A percentile compares a stretch with the other conserved stretches of the same genome.
phyloP scores from a whole-genome alignment of 371 early-diverging fungal genomes.

The Mucor plumbeus region DNA sequence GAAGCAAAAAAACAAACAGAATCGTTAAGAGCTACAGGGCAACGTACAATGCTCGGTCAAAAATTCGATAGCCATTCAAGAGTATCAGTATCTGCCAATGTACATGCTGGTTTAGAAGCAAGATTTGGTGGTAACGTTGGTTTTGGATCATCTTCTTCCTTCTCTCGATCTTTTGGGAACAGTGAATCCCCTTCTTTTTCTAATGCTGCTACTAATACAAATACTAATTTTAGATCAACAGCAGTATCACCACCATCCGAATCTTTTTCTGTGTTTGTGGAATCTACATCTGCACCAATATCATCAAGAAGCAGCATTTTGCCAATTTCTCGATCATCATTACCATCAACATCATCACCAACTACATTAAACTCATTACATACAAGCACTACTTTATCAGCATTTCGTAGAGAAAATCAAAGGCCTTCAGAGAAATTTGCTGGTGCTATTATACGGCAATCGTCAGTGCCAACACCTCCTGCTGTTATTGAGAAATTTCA shows the following conservation, averaged over 20 bases:
- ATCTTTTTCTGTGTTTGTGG: neutral
- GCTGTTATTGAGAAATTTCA: neutral
- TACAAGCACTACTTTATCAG: slow-evolving; percentile 9
- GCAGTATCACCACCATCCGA: neutral
- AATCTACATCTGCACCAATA: slow-evolving; percentile 19
- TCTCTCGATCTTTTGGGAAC: neutral
- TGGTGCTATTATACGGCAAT: slow-evolving; percentile 55
- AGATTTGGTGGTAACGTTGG: neutral
- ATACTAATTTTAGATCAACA: neutral
- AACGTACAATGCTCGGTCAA: slow-evolving; percentile 34
- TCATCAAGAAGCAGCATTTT: slow-evolving; percentile 6
- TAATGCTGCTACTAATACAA: neutral
- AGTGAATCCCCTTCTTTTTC: neutral
- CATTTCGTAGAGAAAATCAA: slow-evolving; percentile 56
- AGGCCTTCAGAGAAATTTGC: slow-evolving; percentile 51
- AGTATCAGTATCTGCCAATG: slow-evolving; percentile 25
- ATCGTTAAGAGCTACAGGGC: slow-evolving; percentile 13
- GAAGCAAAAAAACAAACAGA: slow-evolving; percentile 20
- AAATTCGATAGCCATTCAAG: slow-evolving; percentile 26
- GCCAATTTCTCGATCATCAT: slow-evolving; percentile 16
- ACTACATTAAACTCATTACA: slow-evolving; percentile 25
- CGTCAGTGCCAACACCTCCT: neutral
- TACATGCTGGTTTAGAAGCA: slow-evolving; percentile 19
- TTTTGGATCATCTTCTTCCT: neutral
- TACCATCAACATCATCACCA: slow-evolving; percentile 29